Conservation (phyloP, 306 rosid species). For the Abrus precatorius region DNA sequence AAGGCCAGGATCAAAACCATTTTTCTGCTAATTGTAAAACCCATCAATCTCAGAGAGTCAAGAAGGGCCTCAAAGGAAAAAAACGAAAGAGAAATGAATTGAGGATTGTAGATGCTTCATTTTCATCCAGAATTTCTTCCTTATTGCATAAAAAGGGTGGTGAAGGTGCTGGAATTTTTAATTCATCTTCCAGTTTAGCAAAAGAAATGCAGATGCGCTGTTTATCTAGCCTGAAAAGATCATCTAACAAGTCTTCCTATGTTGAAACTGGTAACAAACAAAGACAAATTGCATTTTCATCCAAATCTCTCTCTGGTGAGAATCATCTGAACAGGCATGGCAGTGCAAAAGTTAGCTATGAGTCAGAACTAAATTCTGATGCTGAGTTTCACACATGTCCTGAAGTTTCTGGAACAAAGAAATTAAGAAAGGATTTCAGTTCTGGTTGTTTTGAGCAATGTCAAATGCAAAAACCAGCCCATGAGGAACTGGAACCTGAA, state of each 20-base stretch:
- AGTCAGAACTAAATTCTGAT: constrained; percentile 46
- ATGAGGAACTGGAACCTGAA: constrained; percentile 46
- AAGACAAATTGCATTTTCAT: constrained; percentile 38
- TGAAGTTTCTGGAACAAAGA: constrained; percentile 56
- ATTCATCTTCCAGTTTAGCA: constrained; percentile 45
- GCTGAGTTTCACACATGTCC: constrained; percentile 42
- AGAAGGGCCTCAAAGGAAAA: constrained; percentile 47
- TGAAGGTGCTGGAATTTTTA: constrained; percentile 30
- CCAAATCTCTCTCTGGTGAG: constrained; percentile 50
- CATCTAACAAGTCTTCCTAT: constrained; percentile 35
- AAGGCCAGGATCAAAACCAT: constrained; percentile 52
- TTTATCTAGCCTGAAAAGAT: constrained; percentile 44
- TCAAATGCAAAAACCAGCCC: constrained; percentile 44
- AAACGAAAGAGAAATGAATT: constrained; percentile 52
- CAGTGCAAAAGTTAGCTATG: constrained; percentile 40
- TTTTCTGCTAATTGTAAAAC: constrained; percentile 40
- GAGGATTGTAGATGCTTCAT: constrained; percentile 47
- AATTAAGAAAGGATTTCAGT: constrained; percentile 49
- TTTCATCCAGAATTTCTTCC: constrained; percentile 46
- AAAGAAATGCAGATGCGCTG: constrained; percentile 42
- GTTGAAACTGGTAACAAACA: constrained; percentile 38
- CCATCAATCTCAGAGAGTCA: constrained; percentile 44
- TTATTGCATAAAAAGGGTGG: constrained; percentile 40
- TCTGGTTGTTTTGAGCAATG: constrained; percentile 45
- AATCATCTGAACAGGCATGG: constrained; percentile 45